phyloP scores from a whole-genome alignment of 2,329 filamentous ascomycete species.

The Colletotrichum godetiae region DNA sequence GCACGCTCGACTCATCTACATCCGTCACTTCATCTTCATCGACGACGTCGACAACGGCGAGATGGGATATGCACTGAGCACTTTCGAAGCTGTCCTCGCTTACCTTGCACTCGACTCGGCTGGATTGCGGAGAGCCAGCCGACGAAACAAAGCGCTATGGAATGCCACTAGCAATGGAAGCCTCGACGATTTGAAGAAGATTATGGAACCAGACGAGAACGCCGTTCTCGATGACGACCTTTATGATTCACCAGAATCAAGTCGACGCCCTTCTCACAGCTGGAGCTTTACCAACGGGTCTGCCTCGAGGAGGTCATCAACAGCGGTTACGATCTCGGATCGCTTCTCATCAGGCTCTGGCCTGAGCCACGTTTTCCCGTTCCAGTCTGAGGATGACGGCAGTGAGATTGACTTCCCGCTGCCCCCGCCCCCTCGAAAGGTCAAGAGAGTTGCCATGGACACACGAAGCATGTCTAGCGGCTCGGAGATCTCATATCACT shows the following conservation, averaged over 20 bases:
- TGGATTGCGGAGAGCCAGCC: constrained; percentile 84
- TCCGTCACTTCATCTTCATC: constrained; percentile 97
- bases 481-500: constrained; percentile 86
- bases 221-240: constrained; percentile 58
- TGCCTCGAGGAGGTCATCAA: constrained; percentile 54
- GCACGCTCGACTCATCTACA: constrained; percentile 90
- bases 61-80: constrained; percentile 95
- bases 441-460: constrained; percentile 90
- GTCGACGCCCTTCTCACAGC: constrained; percentile 57
- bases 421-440: constrained; percentile 57
- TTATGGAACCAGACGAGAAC: constrained; percentile 78
- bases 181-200: constrained; percentile 77
- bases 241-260: constrained; percentile 53
- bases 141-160: constrained; percentile 88
- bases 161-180: constrained; percentile 84
- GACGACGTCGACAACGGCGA: constrained; percentile 98
- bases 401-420: constrained; percentile 42
- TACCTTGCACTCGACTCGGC: constrained; percentile 88
- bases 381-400: constrained; percentile 63
- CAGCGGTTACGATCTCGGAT: constrained; percentile 56
- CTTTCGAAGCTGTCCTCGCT: constrained; percentile 91
- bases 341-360: constrained; percentile 66
- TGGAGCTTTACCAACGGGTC: constrained; percentile 61
- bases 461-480: constrained; percentile 87
- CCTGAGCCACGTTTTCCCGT: constrained; percentile 91